Base-by-base conservation (phyloP, 257 asterid genomes). In the Scutellaria baicalensis region DNA sequence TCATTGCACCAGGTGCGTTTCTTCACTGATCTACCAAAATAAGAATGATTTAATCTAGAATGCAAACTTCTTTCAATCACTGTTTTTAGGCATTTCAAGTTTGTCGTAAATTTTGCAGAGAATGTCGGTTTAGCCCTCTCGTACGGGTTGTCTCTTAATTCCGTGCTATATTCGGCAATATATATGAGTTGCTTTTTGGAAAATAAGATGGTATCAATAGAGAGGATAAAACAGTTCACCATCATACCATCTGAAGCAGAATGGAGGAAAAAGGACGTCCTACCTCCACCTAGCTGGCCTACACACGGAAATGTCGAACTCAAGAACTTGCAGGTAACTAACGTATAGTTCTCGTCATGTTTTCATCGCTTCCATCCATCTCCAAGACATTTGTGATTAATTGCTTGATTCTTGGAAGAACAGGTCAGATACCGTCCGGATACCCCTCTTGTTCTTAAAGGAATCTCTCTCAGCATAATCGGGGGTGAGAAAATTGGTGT, bases 401-500 rank as follows among this genome's bases (percentile, higher is more conserved):
- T 18, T 49, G 57, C 27, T 72, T 9, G 43, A 23, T 45, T 73
- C n/a, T 42, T 55, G 42, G 72, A 42, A 63, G 51, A 54, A 67
- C 86, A 93, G 99, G 99, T 93, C 6, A 80, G 90, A 47, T 93
- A 93, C 52, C 97, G 97, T 1, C 90, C 89, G 1, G 91, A 91
- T 73, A 93, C 96, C 6, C 99, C 97, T 48, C 80, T 93, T 10
- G 89, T 93, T 52, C 85, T 93, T 10, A 91, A 87, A 81, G 96
- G 99, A 14, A 84, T 93, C 48, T 80, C 84, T 45, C 84, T 93
- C 39, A 85, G 77, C 83, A 93, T 93, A 55, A 62, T 63, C 33
- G 97, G 97, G 18, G 99, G 99, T 0, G 96, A 93, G 82, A 91
- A 93, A 87, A 86, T 93, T 8, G 97, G 99, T 6, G 89, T 93